Evolutionary conservation across 148 eudicot species (phyloP).

Genomic region (Cornus kousa): DNA sequence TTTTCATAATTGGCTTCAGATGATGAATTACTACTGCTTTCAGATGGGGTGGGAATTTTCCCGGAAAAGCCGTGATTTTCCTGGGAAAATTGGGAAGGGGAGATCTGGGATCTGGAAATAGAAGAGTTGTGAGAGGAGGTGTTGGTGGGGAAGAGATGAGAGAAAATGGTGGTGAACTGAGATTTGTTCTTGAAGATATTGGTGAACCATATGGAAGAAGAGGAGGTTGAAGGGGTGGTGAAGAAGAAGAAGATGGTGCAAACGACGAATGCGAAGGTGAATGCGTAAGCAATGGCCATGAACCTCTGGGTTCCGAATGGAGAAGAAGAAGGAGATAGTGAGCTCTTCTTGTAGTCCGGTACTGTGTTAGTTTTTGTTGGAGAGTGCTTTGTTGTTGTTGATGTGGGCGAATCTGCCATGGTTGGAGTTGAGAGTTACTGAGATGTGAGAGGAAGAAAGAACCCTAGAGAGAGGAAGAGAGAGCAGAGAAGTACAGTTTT

Average conservation of each 20-base stretch:
- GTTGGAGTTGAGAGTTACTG: background rate
- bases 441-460: background rate
- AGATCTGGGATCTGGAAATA: background rate
- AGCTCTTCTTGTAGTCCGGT: background rate
- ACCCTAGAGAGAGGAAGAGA: background rate
- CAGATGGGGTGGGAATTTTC: background rate
- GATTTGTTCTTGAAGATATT: constrained; percentile 21
- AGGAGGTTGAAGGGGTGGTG: constrained; percentile 20
- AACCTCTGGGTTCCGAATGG: constrained; percentile 22
- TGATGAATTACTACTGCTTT: background rate
- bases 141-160: constrained; percentile 36
- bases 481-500: background rate
- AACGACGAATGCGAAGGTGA: constrained; percentile 34
- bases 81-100: background rate
- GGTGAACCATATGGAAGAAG: constrained; percentile 23
- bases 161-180: constrained; percentile 32
- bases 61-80: background rate
- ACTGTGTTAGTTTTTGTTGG: background rate
- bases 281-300: constrained; percentile 28
- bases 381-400: background rate
- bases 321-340: constrained; percentile 10
- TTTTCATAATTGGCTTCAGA: background rate
- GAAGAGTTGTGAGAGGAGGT: constrained; percentile 6
- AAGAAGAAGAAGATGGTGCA: constrained; percentile 39
- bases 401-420: constrained; percentile 15